A percentile compares a stretch with the other conserved stretches of the same genome.
Conservation (phyloP, 495 filamentous ascomycete species). For the Penicillium steckii region DNA sequence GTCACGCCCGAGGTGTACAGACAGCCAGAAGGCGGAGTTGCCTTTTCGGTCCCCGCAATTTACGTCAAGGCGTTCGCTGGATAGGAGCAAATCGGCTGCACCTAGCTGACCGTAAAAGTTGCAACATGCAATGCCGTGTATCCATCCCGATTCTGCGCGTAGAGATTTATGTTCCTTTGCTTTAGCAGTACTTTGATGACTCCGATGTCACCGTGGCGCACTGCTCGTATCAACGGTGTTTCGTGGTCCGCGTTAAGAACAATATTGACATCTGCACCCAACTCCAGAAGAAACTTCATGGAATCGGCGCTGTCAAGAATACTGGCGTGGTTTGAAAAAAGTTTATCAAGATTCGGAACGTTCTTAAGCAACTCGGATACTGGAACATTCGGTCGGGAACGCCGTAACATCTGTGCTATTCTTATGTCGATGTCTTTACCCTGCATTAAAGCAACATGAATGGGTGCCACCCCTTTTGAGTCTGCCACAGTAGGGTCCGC, state of each 20-base stretch:
- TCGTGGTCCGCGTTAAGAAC: background rate
- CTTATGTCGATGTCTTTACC: background rate
- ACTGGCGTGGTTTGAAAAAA: background rate
- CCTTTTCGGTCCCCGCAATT: background rate
- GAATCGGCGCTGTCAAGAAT: background rate
- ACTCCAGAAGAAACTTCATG: conserved; percentile 1
- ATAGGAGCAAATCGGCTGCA: conserved; percentile 1
- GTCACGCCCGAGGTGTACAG: conserved; percentile 1
- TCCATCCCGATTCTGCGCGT: background rate
- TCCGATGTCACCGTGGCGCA: background rate
- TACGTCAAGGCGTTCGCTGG: background rate
- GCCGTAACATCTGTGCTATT: background rate
- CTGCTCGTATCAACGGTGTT: conserved; percentile 1
- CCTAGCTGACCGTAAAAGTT: background rate
- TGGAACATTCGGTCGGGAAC: background rate
- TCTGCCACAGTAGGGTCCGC: conserved; percentile 1
- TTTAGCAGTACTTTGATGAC: conserved; percentile 1
- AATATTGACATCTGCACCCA: conserved; percentile 4
- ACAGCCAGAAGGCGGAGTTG: conserved; percentile 3
- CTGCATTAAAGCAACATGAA: background rate
- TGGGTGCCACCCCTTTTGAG: background rate
- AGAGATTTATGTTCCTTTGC: background rate
- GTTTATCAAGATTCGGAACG: background rate
- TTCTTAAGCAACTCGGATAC: background rate
- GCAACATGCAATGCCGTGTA: conserved; percentile 2